Evolutionary conservation across 305 asterid species (phyloP), one percentile per base, ranked within the genome.

Genomic region (Ilex paraguariensis): DNA sequence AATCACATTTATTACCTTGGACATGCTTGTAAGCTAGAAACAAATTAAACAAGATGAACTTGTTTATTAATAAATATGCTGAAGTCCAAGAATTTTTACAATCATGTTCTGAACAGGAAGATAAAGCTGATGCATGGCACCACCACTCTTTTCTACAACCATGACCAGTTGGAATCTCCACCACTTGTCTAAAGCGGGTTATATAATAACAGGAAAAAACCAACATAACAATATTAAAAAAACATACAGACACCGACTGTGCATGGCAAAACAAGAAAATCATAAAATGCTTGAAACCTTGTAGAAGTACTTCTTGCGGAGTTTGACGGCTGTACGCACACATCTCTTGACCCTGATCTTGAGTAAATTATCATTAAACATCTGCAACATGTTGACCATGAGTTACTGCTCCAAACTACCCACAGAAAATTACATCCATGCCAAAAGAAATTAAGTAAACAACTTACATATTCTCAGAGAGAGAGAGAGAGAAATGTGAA

Each of bases 271-370:
- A 54, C 28, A 54, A 8, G 31, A 54, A 54, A 15, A 3, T 54
- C 11, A 54, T 54, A 54, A 54, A 8, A 54, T 14, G 57, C 31
- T 17, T 0, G 15, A 52, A 56, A 89, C 98, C 97, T 91, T 91
- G 82, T 79, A 81, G 61, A 82, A 78, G 79, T 91, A 91, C 88
- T 91, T 91, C 85, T 84, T 91, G 64, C 97, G 95, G 77, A 91
- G 79, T 81, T 87, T 91, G 85, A 91, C 89, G 72, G 98, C 97
- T 59, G 85, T 82, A 46, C 76, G 92, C 65, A 91, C 77, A 67
- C 98, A 91, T 78, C 92, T 89, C 81, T 81, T 91, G 71, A 89
- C 95, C 73, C 91, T 84, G 81, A 91, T 80, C 82, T 89, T 84
- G 68, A 91, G 76, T 73, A 87, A 54, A 66, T 84, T 88, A 77